Evolutionary conservation across 2,329 filamentous ascomycete genomes (phyloP), one percentile per base, ranked within the genome.

Genomic region (Catunica adiposa): DNA sequence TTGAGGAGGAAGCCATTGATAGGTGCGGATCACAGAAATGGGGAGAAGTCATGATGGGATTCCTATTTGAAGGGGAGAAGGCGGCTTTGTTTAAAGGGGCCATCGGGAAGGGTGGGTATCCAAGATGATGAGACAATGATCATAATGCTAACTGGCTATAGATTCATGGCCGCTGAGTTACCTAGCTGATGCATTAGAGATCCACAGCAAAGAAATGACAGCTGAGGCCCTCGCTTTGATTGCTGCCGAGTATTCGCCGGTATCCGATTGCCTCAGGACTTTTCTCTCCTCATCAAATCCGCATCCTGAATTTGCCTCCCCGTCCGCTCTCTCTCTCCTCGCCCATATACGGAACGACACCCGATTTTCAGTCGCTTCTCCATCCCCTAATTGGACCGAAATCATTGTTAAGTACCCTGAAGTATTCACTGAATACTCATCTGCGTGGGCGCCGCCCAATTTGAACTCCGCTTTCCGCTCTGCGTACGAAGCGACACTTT

Each of bases 111-210:
- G 76, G 87, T 92, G 78, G 57, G 85, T 70, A 53, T 23, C 29
- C 25, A 25, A 44, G 14, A 8, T n/a, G 44, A 26, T 40, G 11
- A 51, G 26, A 22, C 26, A 25, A 7, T n/a, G n/a, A n/a, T n/a
- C n/a, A n/a, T n/a, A n/a, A 25, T 11, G 15, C 53, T 55, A 31
- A 59, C 58, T 55, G 56, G 3, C 20, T 48, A 38, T 61, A 90
- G 86, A 95, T 59, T 90, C 84, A 17, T 87, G 96, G 63, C 86
- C 90, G 1, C 73, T 97, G n/a, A 92, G 97, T 58, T 92, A 97
- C 64, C 76, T 98, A 1, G 89, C 82, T n/a, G 96, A 94, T 65
- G 92, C 89, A 8, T 90, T 84, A 64, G 90, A 98, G 70, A 75
- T 97, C 62, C 79, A 86, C 59, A 92, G 79, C 62, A 84, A 83